Evolutionary conservation across 1,139 yeast species (phyloP).

Genomic region (Geotrichum australiense): DNA sequence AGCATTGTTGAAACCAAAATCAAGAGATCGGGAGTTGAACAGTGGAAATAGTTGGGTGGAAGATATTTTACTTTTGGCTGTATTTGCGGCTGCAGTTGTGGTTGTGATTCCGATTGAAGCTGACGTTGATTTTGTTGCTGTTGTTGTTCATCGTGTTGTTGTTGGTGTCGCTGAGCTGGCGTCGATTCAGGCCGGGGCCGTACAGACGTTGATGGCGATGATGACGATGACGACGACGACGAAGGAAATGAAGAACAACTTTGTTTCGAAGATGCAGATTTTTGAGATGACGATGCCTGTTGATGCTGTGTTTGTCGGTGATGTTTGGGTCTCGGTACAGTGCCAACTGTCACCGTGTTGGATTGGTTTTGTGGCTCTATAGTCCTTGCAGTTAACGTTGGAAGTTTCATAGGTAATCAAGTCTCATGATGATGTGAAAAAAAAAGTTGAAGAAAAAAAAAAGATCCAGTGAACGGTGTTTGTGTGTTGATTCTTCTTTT

Average conservation of each 20-base stretch:
- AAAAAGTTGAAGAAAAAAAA: no score
- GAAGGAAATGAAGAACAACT: neutral
- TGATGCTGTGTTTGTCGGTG: neutral
- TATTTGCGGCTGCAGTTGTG: neutral
- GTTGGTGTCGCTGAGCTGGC: neutral
- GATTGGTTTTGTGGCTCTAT: neutral
- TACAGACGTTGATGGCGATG: no score
- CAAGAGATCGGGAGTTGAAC: slow-evolving; percentile 65
- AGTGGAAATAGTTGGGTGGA: slow-evolving; percentile 56
- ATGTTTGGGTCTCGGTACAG: neutral
- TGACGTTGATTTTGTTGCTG: slow-evolving; percentile 1
- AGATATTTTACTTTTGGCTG: slow-evolving; percentile 30
- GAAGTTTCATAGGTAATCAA: slow-evolving; percentile 1
- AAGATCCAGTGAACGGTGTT: no score
- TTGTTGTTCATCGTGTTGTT: neutral
- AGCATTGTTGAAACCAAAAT: slow-evolving; percentile 74
- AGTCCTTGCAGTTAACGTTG: slow-evolving; percentile 3
- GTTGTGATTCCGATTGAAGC: slow-evolving; percentile 2
- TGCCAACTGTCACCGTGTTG: neutral
- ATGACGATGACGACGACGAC: no score
- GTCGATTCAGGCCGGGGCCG: no score
- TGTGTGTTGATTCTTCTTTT: no score
- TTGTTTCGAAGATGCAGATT: neutral
- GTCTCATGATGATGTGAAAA: slow-evolving; percentile 2
- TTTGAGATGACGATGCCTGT: neutral